phyloP scores from a whole-genome alignment of 2,329 filamentous ascomycete species.

The Ophiostoma australiae region DNA sequence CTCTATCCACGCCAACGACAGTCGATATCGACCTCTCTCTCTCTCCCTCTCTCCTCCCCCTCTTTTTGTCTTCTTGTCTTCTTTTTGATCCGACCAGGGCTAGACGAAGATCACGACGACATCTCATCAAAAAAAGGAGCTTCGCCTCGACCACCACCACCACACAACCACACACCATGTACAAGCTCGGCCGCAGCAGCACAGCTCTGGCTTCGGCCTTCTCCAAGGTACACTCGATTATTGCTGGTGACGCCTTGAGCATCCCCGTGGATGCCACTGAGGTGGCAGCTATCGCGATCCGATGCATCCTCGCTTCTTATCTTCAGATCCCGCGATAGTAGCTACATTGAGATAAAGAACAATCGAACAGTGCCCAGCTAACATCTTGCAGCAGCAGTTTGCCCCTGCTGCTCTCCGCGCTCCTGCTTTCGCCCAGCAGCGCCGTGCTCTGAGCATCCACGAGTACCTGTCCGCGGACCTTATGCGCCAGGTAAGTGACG shows the following conservation, averaged over 20 bases:
- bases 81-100: not conserved
- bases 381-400: conserved; percentile 35
- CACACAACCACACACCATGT: conserved; percentile 56
- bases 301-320: not conserved
- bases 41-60: not conserved
- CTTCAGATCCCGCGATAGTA: not conserved
- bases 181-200: conserved; percentile 78
- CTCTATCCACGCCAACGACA: conserved; percentile 7
- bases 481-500: conserved; percentile 60
- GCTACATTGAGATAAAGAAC: not conserved
- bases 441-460: conserved; percentile 89
- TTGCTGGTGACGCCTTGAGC: not conserved
- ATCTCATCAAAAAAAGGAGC: conserved; percentile 7
- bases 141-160: not conserved
- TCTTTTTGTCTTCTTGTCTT: not conserved
- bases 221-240: conserved; percentile 56
- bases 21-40: conserved; percentile 2
- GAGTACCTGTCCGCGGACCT: conserved; percentile 96
- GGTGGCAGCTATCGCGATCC: not conserved
- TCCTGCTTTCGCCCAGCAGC: conserved; percentile 66
- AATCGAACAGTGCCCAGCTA: not conserved
- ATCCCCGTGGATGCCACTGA: not conserved
- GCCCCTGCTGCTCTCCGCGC: conserved; percentile 48
- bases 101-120: not conserved
- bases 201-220: conserved; percentile 75